A percentile compares a stretch with the other conserved stretches of the same genome.
Evolutionary conservation across 345 rosid species (phyloP).

Genomic region (Citrus inodora): DNA sequence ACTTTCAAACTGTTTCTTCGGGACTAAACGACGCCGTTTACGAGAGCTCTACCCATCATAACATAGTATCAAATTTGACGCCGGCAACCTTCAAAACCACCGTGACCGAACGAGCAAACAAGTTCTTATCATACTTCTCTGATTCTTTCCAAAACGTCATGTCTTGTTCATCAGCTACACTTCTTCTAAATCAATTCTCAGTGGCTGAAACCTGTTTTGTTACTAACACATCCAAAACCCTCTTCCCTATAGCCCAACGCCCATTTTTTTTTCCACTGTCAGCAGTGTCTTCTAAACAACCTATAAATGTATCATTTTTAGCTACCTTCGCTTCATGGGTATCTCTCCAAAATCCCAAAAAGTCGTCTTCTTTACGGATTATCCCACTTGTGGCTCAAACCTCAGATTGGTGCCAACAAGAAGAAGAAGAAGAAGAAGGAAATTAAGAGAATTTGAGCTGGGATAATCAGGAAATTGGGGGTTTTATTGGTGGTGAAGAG

Average conservation of each 20-base stretch:
- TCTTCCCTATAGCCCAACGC: background rate
- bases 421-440: background rate
- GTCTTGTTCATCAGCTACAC: conserved; percentile 11
- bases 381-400: conserved; percentile 3
- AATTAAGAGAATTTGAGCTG: background rate
- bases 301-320: background rate
- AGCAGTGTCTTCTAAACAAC: background rate
- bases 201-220: background rate
- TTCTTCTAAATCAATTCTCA: conserved; percentile 7
- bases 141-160: background rate
- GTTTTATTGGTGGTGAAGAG: conserved; percentile 11
- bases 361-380: background rate
- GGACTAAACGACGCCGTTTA: background rate
- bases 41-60: background rate
- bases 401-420: background rate
- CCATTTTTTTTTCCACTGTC: background rate
- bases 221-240: background rate
- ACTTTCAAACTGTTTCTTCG: too few species aligned
- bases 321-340: conserved; percentile 1
- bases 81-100: background rate
- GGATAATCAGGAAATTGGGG: conserved; percentile 1
- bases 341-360: background rate
- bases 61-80: background rate
- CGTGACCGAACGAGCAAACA: background rate
- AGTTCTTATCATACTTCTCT: background rate